phyloP scores from a whole-genome alignment of 768 basidiomycete genomes.

The Mycena floridula region DNA sequence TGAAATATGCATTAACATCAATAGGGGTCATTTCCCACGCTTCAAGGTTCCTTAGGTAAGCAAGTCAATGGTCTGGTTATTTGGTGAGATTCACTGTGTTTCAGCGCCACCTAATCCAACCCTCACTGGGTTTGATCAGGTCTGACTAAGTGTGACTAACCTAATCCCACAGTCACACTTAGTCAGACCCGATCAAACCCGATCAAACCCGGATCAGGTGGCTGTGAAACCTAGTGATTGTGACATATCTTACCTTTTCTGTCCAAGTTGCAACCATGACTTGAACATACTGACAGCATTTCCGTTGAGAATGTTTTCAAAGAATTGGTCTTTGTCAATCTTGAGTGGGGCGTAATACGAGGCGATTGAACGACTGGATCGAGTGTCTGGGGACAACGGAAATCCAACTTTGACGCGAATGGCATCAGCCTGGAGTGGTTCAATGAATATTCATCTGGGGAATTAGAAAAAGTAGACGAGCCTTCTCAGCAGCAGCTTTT shows the following conservation, averaged over 20 bases:
- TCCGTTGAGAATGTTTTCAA: slow-evolving; percentile 76
- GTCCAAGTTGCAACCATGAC: slow-evolving; percentile 74
- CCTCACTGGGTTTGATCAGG: no score
- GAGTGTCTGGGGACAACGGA: slow-evolving; percentile 81
- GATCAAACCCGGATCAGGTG: no score
- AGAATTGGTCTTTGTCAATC: slow-evolving; percentile 66
- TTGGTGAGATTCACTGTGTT: no score
- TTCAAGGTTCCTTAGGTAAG: slow-evolving; percentile 57
- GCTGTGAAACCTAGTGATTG: no score
- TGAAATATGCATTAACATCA: slow-evolving; percentile 85
- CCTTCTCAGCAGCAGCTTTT: slow-evolving; percentile 80
- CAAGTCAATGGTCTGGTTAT: no score
- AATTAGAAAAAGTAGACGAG: slow-evolving; percentile 17
- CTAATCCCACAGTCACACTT: no score
- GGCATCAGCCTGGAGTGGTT: slow-evolving; percentile 53
- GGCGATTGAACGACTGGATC: slow-evolving; percentile 58
- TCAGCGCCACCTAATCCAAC: no score
- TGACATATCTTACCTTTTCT: no score
- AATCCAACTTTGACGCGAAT: slow-evolving; percentile 92
- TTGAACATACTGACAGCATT: no score
- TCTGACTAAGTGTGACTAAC: no score
- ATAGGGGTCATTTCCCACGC: slow-evolving; percentile 88
- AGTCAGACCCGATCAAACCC: no score
- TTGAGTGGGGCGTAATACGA: slow-evolving; percentile 70
- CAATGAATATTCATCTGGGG: slow-evolving; percentile 4